Evolutionary conservation across 495 filamentous ascomycete genomes (phyloP), one percentile per base, ranked within the genome.

Genomic region (Pseudoneurospora amorphoporcata): DNA sequence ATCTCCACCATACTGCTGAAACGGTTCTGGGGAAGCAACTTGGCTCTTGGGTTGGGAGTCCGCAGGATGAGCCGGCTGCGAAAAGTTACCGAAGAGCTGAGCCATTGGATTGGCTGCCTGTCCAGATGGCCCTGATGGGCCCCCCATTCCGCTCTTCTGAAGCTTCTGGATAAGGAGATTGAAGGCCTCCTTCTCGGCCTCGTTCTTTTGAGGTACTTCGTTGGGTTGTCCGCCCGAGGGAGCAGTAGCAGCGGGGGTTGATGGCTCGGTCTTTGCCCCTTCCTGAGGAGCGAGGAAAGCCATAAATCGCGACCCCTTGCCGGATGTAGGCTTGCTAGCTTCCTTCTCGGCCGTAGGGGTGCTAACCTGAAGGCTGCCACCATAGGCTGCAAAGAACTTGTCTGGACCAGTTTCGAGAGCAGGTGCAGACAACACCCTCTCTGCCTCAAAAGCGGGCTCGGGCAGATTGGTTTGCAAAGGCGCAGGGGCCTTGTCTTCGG

Each of bases 141-240:
- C 39, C 32, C 70, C 38, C 73, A 73, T 0, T 47, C 82, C 73
- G 77, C 82, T 74, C 78, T 77, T 69, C 69, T 88, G 83, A 43
- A 99, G 88, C 87, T 98, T 96, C 73, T 92, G 88, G 40, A 99
- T 82, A 47, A 99, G 91, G 65, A 90, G 88, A 73, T 95, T 91
- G 79, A 99, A 99, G 1, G 92, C 95, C 82, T 92, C 90, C 80
- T 93, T 94, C 73, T 99, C 95, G 32, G 92, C 90, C 72, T 86
- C 86, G 41, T 86, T 86, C n/a, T 86, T 84, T 41, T 83, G 73
- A 8, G 83, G 75, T 35, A 32, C 42, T 14, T 73, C 72, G 9
- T 32, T 38, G 0, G 69, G 23, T 8, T 19, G 47, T 40, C 70
- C 43, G 43, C 65, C 42, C 17, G 19, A 29, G 37, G 79, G 77